Evolutionary conservation across 768 basidiomycete species (phyloP).

Genomic region (Solioccasus polychromus): DNA sequence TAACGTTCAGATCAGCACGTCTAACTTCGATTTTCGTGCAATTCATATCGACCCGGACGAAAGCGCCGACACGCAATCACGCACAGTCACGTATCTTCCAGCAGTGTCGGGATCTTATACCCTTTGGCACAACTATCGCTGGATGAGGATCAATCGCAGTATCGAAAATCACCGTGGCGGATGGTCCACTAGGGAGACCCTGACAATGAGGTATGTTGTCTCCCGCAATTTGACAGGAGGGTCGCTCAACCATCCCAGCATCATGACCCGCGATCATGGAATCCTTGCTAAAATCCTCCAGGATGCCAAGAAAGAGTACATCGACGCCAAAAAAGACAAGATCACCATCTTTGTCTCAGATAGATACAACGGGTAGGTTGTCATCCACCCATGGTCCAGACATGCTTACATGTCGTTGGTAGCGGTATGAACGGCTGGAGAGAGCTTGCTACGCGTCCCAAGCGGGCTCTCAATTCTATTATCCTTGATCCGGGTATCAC

Average conservation of each 20-base stretch:
- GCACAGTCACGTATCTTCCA: conserved; percentile 36
- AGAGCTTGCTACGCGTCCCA: conserved; percentile 53
- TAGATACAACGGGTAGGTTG: conserved; percentile 35
- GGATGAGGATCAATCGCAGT: conserved; percentile 28
- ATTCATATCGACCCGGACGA: conserved; percentile 27
- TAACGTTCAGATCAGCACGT: conserved; percentile 50
- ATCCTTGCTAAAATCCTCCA: conserved; percentile 51
- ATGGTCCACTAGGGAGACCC: conserved; percentile 19
- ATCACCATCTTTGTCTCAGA: conserved; percentile 56
- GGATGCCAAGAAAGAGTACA: conserved; percentile 52
- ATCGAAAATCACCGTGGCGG: conserved; percentile 17
- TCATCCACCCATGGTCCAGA: neutral
- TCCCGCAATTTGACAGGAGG: neutral
- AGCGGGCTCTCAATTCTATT: conserved; percentile 64
- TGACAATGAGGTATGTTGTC: conserved; percentile 22
- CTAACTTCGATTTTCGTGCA: conserved; percentile 31
- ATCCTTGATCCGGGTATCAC: conserved; percentile 69
- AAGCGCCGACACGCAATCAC: conserved; percentile 12
- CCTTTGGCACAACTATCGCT: conserved; percentile 33
- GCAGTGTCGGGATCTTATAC: conserved; percentile 32
- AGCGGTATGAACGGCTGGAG: conserved; percentile 48
- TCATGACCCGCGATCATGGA: conserved; percentile 44
- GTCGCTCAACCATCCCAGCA: conserved; percentile 32
- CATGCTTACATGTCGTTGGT: conserved; percentile 1
- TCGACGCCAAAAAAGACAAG: conserved; percentile 46